phyloP scores from a whole-genome alignment of 2,329 filamentous ascomycete species.

The Neofusicoccum ribis region DNA sequence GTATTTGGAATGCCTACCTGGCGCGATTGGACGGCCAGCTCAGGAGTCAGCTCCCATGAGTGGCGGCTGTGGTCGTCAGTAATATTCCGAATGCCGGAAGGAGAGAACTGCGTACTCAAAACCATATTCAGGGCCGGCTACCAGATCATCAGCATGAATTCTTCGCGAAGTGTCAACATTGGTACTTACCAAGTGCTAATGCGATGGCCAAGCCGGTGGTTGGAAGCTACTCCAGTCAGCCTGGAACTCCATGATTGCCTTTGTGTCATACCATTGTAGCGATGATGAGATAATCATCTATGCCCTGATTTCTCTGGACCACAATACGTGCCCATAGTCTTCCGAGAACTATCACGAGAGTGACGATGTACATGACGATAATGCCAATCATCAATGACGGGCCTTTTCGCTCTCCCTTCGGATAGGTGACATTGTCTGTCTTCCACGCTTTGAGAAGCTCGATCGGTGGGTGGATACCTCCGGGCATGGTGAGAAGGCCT shows the following conservation, averaged over 20 bases:
- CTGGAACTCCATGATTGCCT: not conserved
- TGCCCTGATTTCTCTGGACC: not conserved
- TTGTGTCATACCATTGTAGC: not conserved
- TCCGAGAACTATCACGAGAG: not conserved
- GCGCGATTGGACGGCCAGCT: not conserved
- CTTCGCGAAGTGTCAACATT: not conserved
- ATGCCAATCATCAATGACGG: not conserved
- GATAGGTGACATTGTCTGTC: not conserved
- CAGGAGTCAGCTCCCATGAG: not conserved
- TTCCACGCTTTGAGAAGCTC: not conserved
- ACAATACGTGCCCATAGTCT: slow-evolving; percentile 4
- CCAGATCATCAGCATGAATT: not conserved
- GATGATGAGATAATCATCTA: slow-evolving; percentile 11
- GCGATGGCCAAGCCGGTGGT: not conserved
- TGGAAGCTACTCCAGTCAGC: not conserved
- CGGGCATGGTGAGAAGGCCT: not conserved
- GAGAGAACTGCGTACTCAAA: not conserved
- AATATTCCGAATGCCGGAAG: not conserved
- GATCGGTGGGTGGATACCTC: slow-evolving; percentile 1
- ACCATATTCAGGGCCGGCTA: not conserved
- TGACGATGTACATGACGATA: not conserved
- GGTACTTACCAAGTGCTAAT: not conserved
- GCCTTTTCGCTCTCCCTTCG: not conserved
- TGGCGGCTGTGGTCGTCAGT: not conserved
- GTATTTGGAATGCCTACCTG: not conserved